Percentiles rank a stretch among this genome's conserved stretches.
These are phyloP conservation scores for Microcyclospora pomicola DNA, from an alignment of 2,329 filamentous ascomycete species.

Conservation along the genomic window DNA sequence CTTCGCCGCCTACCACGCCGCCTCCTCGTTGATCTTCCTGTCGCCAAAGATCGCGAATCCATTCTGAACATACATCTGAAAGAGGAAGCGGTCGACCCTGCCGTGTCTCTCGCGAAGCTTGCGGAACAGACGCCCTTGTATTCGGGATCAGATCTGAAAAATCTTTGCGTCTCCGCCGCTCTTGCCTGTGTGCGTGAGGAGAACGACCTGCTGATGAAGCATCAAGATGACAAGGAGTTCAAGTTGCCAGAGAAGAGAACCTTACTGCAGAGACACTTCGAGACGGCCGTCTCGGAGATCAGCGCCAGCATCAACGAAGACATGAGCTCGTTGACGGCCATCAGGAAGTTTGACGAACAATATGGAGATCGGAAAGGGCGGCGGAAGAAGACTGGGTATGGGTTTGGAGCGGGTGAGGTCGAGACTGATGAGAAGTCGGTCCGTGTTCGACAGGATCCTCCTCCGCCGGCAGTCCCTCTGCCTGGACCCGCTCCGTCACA, in stretches of 20 bases:
- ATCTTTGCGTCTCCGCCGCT: conserved; percentile 65
- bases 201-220: conserved; percentile 27
- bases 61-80: conserved; percentile 60
- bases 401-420: conserved; percentile 16
- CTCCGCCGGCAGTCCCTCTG: background rate
- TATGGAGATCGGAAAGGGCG: conserved; percentile 69
- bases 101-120: conserved; percentile 48
- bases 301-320: conserved; percentile 87
- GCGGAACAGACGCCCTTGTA: conserved; percentile 60
- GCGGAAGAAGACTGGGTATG: conserved; percentile 25
- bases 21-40: conserved; percentile 59
- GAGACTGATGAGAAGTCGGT: conserved; percentile 19
- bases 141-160: conserved; percentile 73
- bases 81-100: conserved; percentile 48
- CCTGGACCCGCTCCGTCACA: background rate
- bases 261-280: conserved; percentile 60
- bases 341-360: conserved; percentile 89
- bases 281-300: conserved; percentile 74
- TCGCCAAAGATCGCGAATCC: conserved; percentile 49
- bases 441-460: conserved; percentile 13
- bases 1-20: conserved; percentile 61
- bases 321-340: conserved; percentile 72
- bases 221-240: conserved; percentile 26
- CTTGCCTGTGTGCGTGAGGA: conserved; percentile 69
- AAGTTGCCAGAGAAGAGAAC: conserved; percentile 55